Percentiles rank a stretch among this genome's conserved stretches.
Conservation (phyloP, 202 grass and related monocot species). For the Alloteropsis angusta region DNA sequence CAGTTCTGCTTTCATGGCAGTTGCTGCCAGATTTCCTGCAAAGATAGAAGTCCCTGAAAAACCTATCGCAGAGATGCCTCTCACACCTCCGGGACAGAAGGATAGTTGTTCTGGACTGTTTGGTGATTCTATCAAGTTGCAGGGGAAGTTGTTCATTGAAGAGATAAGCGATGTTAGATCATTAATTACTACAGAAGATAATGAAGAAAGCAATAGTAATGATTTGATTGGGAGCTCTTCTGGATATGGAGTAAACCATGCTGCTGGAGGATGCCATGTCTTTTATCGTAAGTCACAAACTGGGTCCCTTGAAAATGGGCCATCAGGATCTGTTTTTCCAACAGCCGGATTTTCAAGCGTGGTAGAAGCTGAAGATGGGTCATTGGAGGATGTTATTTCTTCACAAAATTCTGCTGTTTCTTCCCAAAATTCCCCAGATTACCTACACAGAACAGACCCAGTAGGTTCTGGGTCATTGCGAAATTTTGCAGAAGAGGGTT, state of each 20-base stretch:
- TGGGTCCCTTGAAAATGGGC: conserved; percentile 39
- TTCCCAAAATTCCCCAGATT: conserved; percentile 45
- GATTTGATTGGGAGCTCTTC: conserved; percentile 43
- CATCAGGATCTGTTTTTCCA: conserved; percentile 22
- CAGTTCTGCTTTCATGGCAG: conserved; percentile 82
- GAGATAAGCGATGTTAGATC: conserved; percentile 39
- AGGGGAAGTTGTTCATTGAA: conserved; percentile 43
- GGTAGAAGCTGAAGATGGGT: conserved; percentile 45
- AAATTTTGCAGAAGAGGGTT: conserved; percentile 27
- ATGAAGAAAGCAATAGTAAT: conserved; percentile 52
- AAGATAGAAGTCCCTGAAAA: conserved; percentile 26
- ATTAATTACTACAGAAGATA: conserved; percentile 42
- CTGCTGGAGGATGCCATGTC: conserved; percentile 27
- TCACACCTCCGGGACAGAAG: conserved; percentile 12
- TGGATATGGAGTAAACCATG: conserved; percentile 19
- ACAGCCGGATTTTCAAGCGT: background rate
- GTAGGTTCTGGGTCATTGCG: conserved; percentile 35
- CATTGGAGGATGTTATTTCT: conserved; percentile 50
- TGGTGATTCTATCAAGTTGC: conserved; percentile 37
- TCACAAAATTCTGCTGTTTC: conserved; percentile 63
- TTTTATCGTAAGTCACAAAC: conserved; percentile 30
- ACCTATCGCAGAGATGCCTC: background rate
- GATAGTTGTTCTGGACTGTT: conserved; percentile 25
- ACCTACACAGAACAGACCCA: conserved; percentile 27
- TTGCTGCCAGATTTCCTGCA: conserved; percentile 59